A percentile compares a stretch with the other conserved stretches of the same genome.
Evolutionary conservation across 2,329 filamentous ascomycete genomes (phyloP).

Genomic region (Aspergillus sergii): DNA sequence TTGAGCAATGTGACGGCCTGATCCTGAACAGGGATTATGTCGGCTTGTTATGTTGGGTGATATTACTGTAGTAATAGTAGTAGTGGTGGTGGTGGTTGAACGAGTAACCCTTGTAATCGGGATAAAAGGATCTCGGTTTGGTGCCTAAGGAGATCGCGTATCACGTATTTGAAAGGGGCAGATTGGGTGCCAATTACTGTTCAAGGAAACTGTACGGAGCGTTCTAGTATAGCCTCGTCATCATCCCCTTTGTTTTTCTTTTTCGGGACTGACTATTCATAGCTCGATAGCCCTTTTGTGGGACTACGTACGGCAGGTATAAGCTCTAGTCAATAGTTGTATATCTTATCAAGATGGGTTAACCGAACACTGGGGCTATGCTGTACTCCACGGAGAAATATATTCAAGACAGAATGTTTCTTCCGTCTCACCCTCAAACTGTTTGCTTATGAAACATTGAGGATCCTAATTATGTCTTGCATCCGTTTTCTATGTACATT

Average conservation of each 20-base stretch:
- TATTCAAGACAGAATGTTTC: not conserved
- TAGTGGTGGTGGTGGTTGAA: not conserved
- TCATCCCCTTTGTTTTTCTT: not conserved
- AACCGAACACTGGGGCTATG: constrained; percentile 2
- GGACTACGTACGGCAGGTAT: not conserved
- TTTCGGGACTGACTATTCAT: not conserved
- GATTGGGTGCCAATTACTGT: not conserved
- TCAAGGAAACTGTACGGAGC: not conserved
- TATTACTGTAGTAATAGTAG: not conserved
- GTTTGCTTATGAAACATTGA: not conserved
- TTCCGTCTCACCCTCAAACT: constrained; percentile 3
- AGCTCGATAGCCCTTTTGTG: not conserved
- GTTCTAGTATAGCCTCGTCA: not conserved
- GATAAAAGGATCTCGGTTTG: not conserved
- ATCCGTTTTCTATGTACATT: constrained; percentile 5
- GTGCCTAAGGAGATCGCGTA: not conserved
- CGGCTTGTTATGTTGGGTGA: not conserved
- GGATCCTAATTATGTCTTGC: constrained; percentile 4
- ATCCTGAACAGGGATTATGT: not conserved
- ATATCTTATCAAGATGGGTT: constrained; percentile 7
- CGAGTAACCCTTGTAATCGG: not conserved
- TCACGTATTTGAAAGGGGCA: not conserved
- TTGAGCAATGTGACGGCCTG: not conserved
- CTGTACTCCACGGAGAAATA: constrained; percentile 1
- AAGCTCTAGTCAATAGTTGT: not conserved